Conservation (phyloP, 2,329 filamentous ascomycete species). For the Talaromyces sp. region DNA sequence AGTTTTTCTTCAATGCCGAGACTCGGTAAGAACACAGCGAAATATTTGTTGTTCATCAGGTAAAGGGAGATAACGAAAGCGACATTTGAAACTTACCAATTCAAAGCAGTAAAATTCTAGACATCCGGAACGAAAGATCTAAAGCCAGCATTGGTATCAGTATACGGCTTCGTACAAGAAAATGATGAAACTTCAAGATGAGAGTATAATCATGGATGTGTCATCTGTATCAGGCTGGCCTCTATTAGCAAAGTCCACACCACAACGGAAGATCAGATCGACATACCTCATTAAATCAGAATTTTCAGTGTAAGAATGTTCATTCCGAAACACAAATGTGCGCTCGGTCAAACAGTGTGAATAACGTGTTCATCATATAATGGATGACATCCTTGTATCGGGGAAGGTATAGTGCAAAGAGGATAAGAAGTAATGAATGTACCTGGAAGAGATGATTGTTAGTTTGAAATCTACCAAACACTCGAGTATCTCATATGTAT, state of each 20-base stretch:
- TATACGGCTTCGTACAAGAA: not conserved
- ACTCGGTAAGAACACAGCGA: conserved; percentile 63
- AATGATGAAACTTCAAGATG: conserved; percentile 14
- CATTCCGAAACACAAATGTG: conserved; percentile 49
- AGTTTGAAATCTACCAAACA: not conserved
- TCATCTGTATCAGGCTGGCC: conserved; percentile 39
- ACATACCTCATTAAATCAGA: conserved; percentile 65
- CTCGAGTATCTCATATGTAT: not conserved
- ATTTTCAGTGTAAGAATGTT: conserved; percentile 59
- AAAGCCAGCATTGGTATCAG: not conserved
- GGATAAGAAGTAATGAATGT: conserved; percentile 24
- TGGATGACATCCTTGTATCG: conserved; percentile 33
- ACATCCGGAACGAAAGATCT: not conserved
- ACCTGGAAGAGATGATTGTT: conserved; percentile 6
- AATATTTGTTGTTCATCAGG: conserved; percentile 55
- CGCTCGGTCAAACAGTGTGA: conserved; percentile 64
- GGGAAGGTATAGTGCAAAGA: not conserved
- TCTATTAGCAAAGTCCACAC: conserved; percentile 13
- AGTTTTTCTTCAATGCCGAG: conserved; percentile 52
- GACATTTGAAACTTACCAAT: conserved; percentile 2
- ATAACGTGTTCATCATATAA: conserved; percentile 61
- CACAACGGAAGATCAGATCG: not conserved
- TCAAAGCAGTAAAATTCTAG: not conserved
- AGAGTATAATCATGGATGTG: conserved; percentile 20
- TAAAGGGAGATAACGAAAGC: conserved; percentile 3